phyloP scores from a whole-genome alignment of 176 grass and related monocot species.

The Melocanna baccifera region DNA sequence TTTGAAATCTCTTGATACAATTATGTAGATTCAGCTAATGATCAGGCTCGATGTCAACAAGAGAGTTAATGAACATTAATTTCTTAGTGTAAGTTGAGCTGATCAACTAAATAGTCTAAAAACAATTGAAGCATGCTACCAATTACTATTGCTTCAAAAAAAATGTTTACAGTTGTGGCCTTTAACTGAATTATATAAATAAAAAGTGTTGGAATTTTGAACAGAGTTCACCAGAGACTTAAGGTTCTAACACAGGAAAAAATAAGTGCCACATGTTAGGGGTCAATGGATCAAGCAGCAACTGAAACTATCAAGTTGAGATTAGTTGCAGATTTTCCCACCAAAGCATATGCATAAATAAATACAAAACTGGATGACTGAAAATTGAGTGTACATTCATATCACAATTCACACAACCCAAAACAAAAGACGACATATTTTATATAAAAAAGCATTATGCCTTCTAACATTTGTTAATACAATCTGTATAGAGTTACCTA shows the following conservation, averaged over 20 bases:
- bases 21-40: background rate
- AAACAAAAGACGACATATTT: background rate
- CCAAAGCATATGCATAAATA: background rate
- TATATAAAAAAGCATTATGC: background rate
- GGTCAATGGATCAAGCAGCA: background rate
- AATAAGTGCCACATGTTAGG: background rate
- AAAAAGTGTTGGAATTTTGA: background rate
- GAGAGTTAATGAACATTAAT: background rate
- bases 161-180: background rate
- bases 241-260: too few species aligned
- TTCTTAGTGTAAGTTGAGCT: background rate
- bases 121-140: background rate
- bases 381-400: background rate
- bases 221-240: background rate
- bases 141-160: background rate
- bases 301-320: background rate
- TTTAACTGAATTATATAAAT: background rate
- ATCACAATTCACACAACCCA: background rate
- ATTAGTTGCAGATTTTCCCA: background rate
- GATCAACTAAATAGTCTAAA: background rate
- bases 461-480: background rate
- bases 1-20: background rate
- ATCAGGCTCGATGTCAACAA: background rate
- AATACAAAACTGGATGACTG: background rate
- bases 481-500: background rate